Evolutionary conservation across 1,284 basidiomycete species (phyloP).

Genomic region (Pseudozyma pruni): DNA sequence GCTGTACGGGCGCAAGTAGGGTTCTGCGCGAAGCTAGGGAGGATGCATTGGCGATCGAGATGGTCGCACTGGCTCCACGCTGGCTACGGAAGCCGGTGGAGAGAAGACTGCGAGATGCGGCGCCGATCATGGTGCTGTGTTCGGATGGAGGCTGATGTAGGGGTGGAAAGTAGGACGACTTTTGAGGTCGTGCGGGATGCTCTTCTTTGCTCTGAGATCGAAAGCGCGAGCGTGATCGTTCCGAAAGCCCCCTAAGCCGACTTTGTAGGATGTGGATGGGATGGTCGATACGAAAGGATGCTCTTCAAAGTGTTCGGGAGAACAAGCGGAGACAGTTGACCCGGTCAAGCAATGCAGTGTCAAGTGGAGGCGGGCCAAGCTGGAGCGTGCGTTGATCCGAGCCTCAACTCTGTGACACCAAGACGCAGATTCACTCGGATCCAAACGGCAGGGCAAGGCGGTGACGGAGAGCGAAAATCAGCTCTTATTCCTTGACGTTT

Average conservation of each 20-base stretch:
- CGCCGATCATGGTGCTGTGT: slow-evolving; percentile 28
- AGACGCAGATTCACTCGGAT: slow-evolving; percentile 1
- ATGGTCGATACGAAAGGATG: not conserved
- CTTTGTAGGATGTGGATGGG: slow-evolving; percentile 6
- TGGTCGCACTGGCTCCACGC: slow-evolving; percentile 7
- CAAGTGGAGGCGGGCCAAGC: slow-evolving; percentile 6
- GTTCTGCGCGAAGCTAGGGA: slow-evolving; percentile 16
- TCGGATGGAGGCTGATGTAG: not conserved
- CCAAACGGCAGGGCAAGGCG: not conserved
- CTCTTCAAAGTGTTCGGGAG: not conserved
- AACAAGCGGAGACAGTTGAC: not conserved
- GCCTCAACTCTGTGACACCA: not conserved
- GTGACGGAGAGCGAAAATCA: not conserved
- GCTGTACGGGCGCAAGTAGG: slow-evolving; percentile 21
- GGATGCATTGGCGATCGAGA: slow-evolving; percentile 4
- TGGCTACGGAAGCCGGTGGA: slow-evolving; percentile 15
- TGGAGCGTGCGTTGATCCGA: not conserved
- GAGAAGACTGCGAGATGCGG: slow-evolving; percentile 27
- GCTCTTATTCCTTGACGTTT: not conserved
- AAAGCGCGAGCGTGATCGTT: not conserved
- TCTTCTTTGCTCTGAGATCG: not conserved
- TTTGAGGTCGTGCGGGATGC: not conserved
- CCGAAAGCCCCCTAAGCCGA: slow-evolving; percentile 19
- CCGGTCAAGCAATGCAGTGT: not conserved
- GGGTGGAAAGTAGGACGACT: no score